Evolutionary conservation across 352 stramenopile genomes (phyloP).

Genomic region (Pythium scleroteichum): DNA sequence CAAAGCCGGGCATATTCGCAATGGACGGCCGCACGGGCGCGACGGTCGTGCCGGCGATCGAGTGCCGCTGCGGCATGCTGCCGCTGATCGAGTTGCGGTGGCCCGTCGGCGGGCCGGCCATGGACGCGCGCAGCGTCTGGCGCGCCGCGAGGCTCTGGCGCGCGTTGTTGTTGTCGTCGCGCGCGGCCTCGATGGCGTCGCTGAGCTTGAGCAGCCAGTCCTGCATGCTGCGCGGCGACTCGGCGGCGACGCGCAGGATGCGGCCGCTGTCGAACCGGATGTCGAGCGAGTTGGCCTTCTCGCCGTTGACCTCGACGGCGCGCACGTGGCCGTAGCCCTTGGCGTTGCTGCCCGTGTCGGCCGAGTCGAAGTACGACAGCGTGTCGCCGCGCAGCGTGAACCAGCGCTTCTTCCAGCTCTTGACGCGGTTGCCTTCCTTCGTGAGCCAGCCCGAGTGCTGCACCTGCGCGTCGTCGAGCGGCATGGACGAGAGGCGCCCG

Average conservation of each 20-base stretch:
- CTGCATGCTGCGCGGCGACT: slow-evolving; percentile 64
- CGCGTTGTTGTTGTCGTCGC: slow-evolving; percentile 57
- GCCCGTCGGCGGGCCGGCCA: slow-evolving; percentile 24
- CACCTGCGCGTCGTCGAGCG: slow-evolving; percentile 54
- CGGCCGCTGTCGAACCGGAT: slow-evolving; percentile 78
- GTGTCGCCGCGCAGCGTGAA: slow-evolving; percentile 77
- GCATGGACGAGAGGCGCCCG: slow-evolving; percentile 54
- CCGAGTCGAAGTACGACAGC: slow-evolving; percentile 84
- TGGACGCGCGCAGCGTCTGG: slow-evolving; percentile 45
- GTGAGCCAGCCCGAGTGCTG: slow-evolving; percentile 79
- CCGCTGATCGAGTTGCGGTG: slow-evolving; percentile 32
- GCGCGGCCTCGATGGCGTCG: slow-evolving; percentile 65
- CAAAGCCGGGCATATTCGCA: slow-evolving; percentile 17
- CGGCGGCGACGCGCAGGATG: slow-evolving; percentile 68
- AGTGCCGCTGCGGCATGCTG: slow-evolving; percentile 41
- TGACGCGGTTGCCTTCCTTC: slow-evolving; percentile 77
- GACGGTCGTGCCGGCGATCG: slow-evolving; percentile 28
- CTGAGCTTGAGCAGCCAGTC: slow-evolving; percentile 74
- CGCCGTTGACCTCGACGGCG: slow-evolving; percentile 70
- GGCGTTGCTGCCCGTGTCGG: slow-evolving; percentile 64
- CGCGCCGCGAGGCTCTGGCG: slow-evolving; percentile 49
- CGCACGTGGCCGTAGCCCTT: slow-evolving; percentile 82
- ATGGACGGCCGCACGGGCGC: slow-evolving; percentile 17
- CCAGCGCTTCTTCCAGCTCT: slow-evolving; percentile 82
- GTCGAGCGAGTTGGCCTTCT: slow-evolving; percentile 62